Evolutionary conservation across 2,329 filamentous ascomycete species (phyloP), one percentile per base, ranked within the genome.

Genomic region (Sordariomycetes sp.): DNA sequence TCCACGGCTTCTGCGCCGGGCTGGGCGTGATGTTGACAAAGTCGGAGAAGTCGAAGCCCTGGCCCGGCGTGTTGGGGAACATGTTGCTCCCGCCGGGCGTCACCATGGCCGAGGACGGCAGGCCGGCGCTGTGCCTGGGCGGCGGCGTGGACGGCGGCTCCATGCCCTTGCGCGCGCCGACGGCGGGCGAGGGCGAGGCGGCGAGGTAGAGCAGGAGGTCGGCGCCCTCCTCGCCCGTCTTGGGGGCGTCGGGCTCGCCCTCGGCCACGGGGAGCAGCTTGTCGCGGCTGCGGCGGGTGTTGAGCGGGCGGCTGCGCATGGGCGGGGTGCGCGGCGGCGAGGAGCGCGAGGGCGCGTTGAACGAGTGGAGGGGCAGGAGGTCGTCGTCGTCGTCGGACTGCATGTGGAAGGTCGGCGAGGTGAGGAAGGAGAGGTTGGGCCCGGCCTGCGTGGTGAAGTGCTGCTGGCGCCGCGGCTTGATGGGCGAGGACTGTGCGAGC

Each of bases 11-110:
- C 74, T 97, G 94, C 28, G 90, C 94, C 22, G 94, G 94, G 67
- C 90, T 96, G 0, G 94, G 94, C 7, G 94, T 96, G 70, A 97
- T 93, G 73, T 97, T 97, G 69, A 97, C 87, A 72, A 96, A 99
- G 69, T 99, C 94, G 57, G 91, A 85, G 74, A 97, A 96, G 74
- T 97, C 95, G 72, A 97, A 95, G 54, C 72, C 75, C 67, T 92
- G 88, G 18, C 87, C 87, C 0, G 93, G 93, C 1, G 93, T 97
- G 62, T 83, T 85, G 56, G 88, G 83, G 66, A 85, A 83, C 53
- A 87, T 71, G 66, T 85, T 87, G 61, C 82, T 81, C 48, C 86
- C 87, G 57, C 86, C 85, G 1, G 89, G 89, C 12, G 90, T 94
- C n/a, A 83, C 87, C 89, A 94, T 93, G 82, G 93, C 90, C 28